These are phyloP conservation scores for Coleophoma eucalyptorum DNA, from an alignment of 2,329 filamentous ascomycete species.

Conservation along the genomic window DNA sequence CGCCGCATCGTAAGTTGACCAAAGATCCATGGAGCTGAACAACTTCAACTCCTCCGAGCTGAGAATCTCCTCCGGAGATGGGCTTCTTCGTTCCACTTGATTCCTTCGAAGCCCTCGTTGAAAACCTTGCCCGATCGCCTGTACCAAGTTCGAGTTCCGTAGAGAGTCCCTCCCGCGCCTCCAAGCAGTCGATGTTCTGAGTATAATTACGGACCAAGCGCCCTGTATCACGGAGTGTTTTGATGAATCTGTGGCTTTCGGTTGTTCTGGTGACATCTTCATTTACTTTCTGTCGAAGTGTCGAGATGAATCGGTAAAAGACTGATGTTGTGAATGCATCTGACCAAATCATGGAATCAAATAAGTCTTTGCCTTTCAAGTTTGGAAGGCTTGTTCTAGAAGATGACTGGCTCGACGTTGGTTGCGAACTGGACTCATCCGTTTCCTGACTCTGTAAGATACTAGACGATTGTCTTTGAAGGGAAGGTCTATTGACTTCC, in stretches of 20 bases:
- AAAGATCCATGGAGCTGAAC: slow-evolving; percentile 73
- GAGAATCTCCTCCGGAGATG: slow-evolving; percentile 5
- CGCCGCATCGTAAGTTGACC: slow-evolving; percentile 58
- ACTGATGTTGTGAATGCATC: slow-evolving; percentile 65
- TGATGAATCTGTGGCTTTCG: slow-evolving; percentile 65
- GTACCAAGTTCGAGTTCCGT: slow-evolving; percentile 59
- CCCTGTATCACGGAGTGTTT: slow-evolving; percentile 60
- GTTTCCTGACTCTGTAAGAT: slow-evolving; percentile 3
- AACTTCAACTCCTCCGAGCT: slow-evolving; percentile 31
- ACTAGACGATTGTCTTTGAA: slow-evolving; percentile 10
- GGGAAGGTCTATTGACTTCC: background rate
- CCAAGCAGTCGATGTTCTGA: slow-evolving; percentile 72
- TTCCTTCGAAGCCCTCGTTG: slow-evolving; percentile 37
- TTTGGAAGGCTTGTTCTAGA: slow-evolving; percentile 42
- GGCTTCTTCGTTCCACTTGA: slow-evolving; percentile 16
- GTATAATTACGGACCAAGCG: slow-evolving; percentile 71
- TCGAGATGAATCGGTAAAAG: slow-evolving; percentile 70
- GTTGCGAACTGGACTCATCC: slow-evolving; percentile 12
- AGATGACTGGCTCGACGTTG: slow-evolving; percentile 14
- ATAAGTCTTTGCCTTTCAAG: slow-evolving; percentile 68
- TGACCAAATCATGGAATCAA: slow-evolving; percentile 67
- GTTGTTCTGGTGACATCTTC: slow-evolving; percentile 56
- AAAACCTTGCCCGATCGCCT: slow-evolving; percentile 58
- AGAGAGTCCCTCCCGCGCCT: slow-evolving; percentile 64
- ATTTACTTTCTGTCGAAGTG: slow-evolving; percentile 58